Base-by-base conservation (phyloP, 2,329 filamentous ascomycete species). In the Aspergillus persii region DNA sequence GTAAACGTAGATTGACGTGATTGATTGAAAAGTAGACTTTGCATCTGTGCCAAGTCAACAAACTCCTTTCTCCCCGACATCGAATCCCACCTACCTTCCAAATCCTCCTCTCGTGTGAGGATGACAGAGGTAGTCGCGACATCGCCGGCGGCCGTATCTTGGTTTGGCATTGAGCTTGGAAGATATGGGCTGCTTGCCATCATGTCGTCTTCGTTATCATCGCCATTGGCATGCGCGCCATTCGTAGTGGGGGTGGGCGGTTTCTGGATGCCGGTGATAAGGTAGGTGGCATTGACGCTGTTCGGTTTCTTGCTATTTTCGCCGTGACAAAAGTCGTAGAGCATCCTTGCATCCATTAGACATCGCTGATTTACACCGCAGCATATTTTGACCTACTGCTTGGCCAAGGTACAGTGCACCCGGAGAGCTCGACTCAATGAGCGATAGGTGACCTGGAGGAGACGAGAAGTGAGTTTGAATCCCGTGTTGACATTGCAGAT, bases 251-350 rank as follows among this genome's bases (percentile, higher is more conserved):
- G 48, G 8, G 65, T 73, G 18, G 71, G 70, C 5, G 69, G 68
- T 55, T 76, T 81, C 68, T 85, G 89, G 26, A 80, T 84, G 44
- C 94, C 95, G 53, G 88, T 89, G 50, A 99, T 73, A 52, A 97
- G 80, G 76, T 97, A 99, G n/a, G 92, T 97, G 49, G 94, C 95
- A 77, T 96, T 86, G n/a, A 97, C 81, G 29, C 86, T 88, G 26
- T 86, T 84, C 0, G 89, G 83, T 61, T 87, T 89, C 74, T 89
- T 91, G 56, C 80, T 82, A 74, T 92, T 96, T 72, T 96, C 90
- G 58, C 82, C 85, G 62, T 83, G 82, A 74, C 97, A 86, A 66
- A 96, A 98, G 33, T 96, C 90, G 76, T 86, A 96, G 15, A 93
- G 86, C 85, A 95, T 96, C 74, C 89, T 96, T 54, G 18, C 63